phyloP scores from a whole-genome alignment of 805 yeast species.

The Cyberlindnera lachancei region DNA sequence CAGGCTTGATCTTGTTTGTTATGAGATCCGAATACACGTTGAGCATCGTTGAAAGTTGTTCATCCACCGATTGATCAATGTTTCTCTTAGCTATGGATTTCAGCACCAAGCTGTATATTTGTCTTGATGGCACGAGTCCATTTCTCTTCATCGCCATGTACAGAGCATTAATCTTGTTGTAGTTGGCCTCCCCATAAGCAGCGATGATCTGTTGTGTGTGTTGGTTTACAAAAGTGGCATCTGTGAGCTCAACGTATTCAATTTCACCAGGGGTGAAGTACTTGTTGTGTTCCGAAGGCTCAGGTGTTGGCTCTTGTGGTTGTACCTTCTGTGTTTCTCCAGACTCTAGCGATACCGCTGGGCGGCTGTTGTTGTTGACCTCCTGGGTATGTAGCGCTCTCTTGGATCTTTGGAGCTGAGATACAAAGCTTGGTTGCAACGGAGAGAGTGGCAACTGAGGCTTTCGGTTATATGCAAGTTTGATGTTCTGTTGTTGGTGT shows the following conservation, averaged over 20 bases:
- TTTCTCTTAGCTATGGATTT: conserved; percentile 45
- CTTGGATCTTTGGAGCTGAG: conserved; percentile 1
- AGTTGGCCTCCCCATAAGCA: conserved; percentile 22
- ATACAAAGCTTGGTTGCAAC: conserved; percentile 1
- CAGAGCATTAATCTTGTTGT: conserved; percentile 29
- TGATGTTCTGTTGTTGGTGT: conserved; percentile 2
- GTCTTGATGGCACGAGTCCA: conserved; percentile 40
- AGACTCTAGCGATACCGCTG: background rate
- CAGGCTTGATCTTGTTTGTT: conserved; percentile 47
- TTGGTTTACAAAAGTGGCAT: conserved; percentile 24
- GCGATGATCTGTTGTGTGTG: conserved; percentile 25
- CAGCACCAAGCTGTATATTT: conserved; percentile 46
- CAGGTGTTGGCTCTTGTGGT: conserved; percentile 8
- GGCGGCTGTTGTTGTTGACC: background rate
- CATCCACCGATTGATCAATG: conserved; percentile 47
- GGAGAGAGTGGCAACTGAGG: background rate
- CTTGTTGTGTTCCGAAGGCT: conserved; percentile 5
- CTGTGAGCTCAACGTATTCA: conserved; percentile 17
- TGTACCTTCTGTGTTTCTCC: background rate
- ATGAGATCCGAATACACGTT: conserved; percentile 65
- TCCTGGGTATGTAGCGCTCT: background rate
- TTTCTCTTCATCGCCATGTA: conserved; percentile 35
- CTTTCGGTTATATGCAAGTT: background rate
- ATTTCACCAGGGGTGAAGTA: conserved; percentile 13
- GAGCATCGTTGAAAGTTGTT: conserved; percentile 51